These are phyloP conservation scores for Manihot esculenta DNA, from an alignment of 441 rosid species.

Conservation along the genomic window DNA sequence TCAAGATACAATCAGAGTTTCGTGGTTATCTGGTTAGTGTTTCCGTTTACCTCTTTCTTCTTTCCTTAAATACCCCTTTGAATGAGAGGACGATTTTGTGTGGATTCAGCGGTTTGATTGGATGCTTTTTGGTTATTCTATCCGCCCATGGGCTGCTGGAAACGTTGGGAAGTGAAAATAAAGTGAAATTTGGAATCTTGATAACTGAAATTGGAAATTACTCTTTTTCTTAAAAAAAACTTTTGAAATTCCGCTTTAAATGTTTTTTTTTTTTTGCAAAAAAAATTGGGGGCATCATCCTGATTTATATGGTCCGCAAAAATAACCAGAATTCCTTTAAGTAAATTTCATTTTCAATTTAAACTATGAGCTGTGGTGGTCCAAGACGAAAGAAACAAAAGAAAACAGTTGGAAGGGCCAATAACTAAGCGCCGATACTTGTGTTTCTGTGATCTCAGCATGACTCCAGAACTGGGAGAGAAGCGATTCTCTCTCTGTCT, in stretches of 20 bases:
- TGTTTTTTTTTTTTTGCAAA: too few relatives aligned
- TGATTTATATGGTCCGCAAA: too few relatives aligned
- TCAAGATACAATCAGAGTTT: constrained; percentile 83
- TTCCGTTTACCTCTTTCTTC: background rate
- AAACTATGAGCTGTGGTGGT: background rate
- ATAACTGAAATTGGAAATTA: background rate
- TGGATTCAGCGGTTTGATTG: background rate
- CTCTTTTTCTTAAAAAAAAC: background rate
- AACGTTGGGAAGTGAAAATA: background rate
- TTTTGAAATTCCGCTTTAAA: background rate
- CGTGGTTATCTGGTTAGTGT: constrained; percentile 88
- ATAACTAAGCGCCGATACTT: constrained; percentile 24
- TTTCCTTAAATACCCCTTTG: background rate
- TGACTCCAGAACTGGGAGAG: background rate
- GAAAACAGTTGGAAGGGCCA: background rate
- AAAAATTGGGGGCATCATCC: too few relatives aligned
- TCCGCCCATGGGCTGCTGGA: background rate
- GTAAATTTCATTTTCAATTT: too few relatives aligned
- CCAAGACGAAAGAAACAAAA: background rate
- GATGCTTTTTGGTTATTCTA: background rate
- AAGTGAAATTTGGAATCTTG: background rate
- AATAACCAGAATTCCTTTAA: background rate
- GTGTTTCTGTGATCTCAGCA: constrained; percentile 18
- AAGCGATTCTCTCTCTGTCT: background rate
- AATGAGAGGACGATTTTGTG: constrained; percentile 4